Conservation (phyloP, 306 rosid species). For the Malus fusca region DNA sequence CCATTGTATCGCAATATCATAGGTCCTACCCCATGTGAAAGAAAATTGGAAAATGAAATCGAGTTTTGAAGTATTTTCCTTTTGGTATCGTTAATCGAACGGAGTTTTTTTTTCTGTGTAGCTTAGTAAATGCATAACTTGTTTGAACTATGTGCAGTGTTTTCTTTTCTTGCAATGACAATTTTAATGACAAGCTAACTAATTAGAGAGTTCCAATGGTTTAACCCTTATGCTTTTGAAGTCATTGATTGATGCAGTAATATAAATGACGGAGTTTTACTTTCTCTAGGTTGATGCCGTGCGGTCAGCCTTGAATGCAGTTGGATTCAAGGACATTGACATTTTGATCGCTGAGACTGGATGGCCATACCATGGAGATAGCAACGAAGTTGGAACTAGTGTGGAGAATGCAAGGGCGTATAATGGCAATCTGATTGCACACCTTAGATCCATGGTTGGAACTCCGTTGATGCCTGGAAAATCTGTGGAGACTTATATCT, state of each 20-base stretch:
- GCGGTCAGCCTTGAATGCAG: conserved; percentile 55
- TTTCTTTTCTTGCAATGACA: background rate
- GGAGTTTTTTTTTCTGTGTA: too few relatives aligned
- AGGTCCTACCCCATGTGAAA: background rate
- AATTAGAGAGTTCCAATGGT: background rate
- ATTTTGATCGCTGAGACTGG: conserved; percentile 93
- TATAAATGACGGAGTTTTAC: background rate
- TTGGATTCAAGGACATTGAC: conserved; percentile 56
- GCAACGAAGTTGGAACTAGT: conserved; percentile 59
- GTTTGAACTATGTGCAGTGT: background rate
- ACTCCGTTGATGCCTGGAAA: conserved; percentile 90
- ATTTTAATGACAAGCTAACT: background rate
- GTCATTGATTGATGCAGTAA: background rate
- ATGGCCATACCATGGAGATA: conserved; percentile 80
- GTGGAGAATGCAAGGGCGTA: conserved; percentile 83
- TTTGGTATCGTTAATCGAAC: background rate
- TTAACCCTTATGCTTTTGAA: background rate
- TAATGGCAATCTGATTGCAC: conserved; percentile 75
- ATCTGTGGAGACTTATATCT: conserved; percentile 71
- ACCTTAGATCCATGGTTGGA: conserved; percentile 80
- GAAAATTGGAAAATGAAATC: background rate
- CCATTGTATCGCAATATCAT: background rate
- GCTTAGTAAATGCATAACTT: background rate
- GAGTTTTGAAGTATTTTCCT: background rate
- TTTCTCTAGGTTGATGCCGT: conserved; percentile 72